Base-by-base conservation (phyloP, 495 filamentous ascomycete species). In the Lichenothelia convexa region DNA sequence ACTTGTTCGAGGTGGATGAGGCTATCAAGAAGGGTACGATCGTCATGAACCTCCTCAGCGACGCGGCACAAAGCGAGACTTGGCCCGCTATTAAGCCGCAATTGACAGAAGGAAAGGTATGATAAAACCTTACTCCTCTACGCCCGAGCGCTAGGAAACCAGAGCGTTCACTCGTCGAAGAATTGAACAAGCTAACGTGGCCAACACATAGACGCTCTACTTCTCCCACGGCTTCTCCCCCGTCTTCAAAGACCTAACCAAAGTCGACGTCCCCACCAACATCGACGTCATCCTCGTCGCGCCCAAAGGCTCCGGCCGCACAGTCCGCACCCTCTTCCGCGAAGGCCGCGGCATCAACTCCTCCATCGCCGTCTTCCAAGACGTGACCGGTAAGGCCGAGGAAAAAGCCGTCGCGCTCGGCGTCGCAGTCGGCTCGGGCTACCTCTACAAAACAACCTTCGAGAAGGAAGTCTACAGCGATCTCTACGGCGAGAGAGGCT, bases 151-250 rank as follows among this genome's bases (percentile, higher is more conserved):
- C 12, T 38, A 40, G 24, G 38, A 5, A 19, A 26, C 20, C 22
- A 17, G 33, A 17, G 12, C 18, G n/a, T 34, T 31, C n/a, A n/a
- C 6, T 22, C 35, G 8, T 27, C 18, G 34, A 45, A 34, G 44
- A 29, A 44, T 57, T 9, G 9, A 29, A 37, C 48, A 22, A 38
- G 32, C 46, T 42, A 13, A 38, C 13, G 2, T 41, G 1, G 19
- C 34, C 17, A 21, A 15, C 24, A 22, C 4, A 16, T 18, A 81
- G 84, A 97, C 89, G 32, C 78, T 97, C 51, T 97, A 97, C 76
- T 97, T 97, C 76, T 94, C 89, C 37, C 89, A 97, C 73, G 89
- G 89, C 58, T 97, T 97, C 80, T 97, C 89, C 43, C 89, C 89
- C 53, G 86, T 97, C 61, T 97, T 97, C 82, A 93, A 93, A 68